Percentiles rank a stretch among this genome's conserved stretches.
phyloP scores from a whole-genome alignment of 805 yeast species.

The Wickerhamiella sorbophila region DNA sequence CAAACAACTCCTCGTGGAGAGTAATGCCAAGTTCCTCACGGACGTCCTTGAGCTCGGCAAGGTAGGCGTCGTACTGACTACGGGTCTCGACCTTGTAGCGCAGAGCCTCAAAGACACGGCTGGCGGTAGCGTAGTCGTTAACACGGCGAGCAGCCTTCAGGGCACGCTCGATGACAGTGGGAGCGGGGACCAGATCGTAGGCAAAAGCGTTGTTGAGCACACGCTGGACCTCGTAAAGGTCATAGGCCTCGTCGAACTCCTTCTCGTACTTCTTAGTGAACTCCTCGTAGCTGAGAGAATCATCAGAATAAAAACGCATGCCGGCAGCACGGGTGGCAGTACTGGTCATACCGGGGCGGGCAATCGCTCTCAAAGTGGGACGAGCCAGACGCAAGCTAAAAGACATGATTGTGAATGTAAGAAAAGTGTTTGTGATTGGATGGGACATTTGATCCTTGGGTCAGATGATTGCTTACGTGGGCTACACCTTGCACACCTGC shows the following conservation, averaged over 20 bases:
- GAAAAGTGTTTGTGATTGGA: conserved; percentile 6
- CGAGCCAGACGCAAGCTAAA: conserved; percentile 9
- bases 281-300: conserved; percentile 19
- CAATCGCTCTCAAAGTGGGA: conserved; percentile 8
- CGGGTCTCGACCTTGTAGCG: conserved; percentile 91
- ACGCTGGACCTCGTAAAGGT: conserved; percentile 78
- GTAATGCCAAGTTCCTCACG: conserved; percentile 89
- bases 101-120: conserved; percentile 91
- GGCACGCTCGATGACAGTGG: conserved; percentile 89
- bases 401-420: conserved; percentile 7
- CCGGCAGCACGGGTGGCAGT: conserved; percentile 6
- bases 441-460: neutral
- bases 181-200: conserved; percentile 97
- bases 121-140: conserved; percentile 96
- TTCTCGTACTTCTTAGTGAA: conserved; percentile 58
- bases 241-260: conserved; percentile 90
- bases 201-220: conserved; percentile 96
- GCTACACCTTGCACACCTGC: too few species aligned
- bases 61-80: conserved; percentile 89
- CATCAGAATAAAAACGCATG: conserved; percentile 13
- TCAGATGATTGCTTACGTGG: neutral
- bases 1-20: conserved; percentile 76
- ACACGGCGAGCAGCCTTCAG: conserved; percentile 97
- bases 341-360: conserved; percentile 6
- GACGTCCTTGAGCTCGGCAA: conserved; percentile 81